phyloP scores from a whole-genome alignment of 805 yeast species.

The Candida glaebosa region DNA sequence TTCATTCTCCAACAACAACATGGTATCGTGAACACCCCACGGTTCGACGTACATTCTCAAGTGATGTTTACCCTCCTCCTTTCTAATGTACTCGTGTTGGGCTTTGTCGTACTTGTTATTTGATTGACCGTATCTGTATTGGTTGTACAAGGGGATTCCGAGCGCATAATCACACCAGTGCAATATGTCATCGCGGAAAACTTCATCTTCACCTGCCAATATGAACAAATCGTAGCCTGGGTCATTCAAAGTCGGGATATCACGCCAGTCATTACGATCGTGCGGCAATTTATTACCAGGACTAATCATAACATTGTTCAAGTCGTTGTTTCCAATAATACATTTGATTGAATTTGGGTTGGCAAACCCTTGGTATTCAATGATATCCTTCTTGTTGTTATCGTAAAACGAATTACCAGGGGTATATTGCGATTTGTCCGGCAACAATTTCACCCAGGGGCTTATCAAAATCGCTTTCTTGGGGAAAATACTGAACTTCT shows the following conservation, averaged over 20 bases:
- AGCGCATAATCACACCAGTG: constrained; percentile 33
- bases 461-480: constrained; percentile 23
- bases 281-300: constrained; percentile 23
- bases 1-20: constrained; percentile 24
- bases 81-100: constrained; percentile 17
- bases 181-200: constrained; percentile 37
- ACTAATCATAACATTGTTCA: constrained; percentile 15
- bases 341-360: constrained; percentile 2
- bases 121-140: constrained; percentile 24
- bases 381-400: constrained; percentile 19
- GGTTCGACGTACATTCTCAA: constrained; percentile 27
- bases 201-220: constrained; percentile 40
- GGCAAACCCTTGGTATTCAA: constrained; percentile 8
- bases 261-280: constrained; percentile 26
- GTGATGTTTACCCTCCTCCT: constrained; percentile 16
- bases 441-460: constrained; percentile 38
- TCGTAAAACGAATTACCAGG: constrained; percentile 36
- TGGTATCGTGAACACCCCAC: constrained; percentile 35
- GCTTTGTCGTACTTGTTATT: constrained; percentile 14
- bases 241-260: constrained; percentile 27
- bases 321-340: constrained; percentile 13
- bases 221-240: constrained; percentile 25
- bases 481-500: constrained; percentile 17
- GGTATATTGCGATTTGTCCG: constrained; percentile 15
- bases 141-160: constrained; percentile 20